phyloP scores from a whole-genome alignment of 495 filamentous ascomycete genomes.

The Trichoderma virens region DNA sequence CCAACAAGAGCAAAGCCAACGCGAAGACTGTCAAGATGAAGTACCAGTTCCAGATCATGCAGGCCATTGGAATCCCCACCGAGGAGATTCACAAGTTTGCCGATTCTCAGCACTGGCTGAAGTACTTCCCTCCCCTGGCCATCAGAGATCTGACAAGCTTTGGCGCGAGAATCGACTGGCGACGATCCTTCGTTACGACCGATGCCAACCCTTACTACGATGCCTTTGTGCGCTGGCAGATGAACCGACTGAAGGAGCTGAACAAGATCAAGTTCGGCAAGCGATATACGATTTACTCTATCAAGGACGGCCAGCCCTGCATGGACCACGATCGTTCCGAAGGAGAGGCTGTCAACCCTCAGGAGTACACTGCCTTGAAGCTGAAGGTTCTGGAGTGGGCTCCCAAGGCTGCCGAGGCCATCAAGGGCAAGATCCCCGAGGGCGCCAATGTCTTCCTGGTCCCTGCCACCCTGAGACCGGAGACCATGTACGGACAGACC shows the following conservation, averaged over 20 bases:
- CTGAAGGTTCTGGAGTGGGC: constrained; percentile 84
- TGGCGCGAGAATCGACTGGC: constrained; percentile 85
- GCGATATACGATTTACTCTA: constrained; percentile 90
- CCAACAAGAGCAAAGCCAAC: constrained; percentile 90
- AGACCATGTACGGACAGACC: constrained; percentile 98
- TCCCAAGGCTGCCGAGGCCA: constrained; percentile 53
- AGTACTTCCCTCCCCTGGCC: constrained; percentile 80
- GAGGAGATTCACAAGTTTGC: constrained; percentile 89
- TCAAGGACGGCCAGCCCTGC: constrained; percentile 95
- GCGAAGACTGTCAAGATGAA: constrained; percentile 84
- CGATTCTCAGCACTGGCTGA: constrained; percentile 77
- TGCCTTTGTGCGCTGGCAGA: constrained; percentile 94
- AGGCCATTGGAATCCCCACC: constrained; percentile 71
- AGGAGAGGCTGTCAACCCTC: constrained; percentile 82
- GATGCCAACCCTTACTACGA: constrained; percentile 98
- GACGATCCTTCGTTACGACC: constrained; percentile 84
- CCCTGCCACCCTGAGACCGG: constrained; percentile 84
- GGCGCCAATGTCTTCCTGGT: constrained; percentile 80
- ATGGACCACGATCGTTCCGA: constrained; percentile 94
- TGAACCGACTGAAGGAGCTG: constrained; percentile 83
- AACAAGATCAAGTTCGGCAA: constrained; percentile 92
- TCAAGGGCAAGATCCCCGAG: constrained; percentile 73
- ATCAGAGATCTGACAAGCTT: constrained; percentile 74
- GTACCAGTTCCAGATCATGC: constrained; percentile 46
- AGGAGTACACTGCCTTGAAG: constrained; percentile 91